Evolutionary conservation across 768 basidiomycete species (phyloP).

Genomic region (Favolaschia claudopus): DNA sequence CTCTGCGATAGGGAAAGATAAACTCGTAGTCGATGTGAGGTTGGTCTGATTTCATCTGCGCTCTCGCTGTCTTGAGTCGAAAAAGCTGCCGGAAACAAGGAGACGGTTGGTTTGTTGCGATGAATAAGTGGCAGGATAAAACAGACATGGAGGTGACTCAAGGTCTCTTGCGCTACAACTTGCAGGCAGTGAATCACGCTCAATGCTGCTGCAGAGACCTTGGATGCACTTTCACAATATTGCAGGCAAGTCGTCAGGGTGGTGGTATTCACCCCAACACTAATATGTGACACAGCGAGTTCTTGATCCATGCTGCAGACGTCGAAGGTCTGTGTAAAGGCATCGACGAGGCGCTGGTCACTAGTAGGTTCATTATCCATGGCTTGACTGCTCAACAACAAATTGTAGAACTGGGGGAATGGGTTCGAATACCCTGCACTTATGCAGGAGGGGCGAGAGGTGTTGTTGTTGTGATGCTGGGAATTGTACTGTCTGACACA

Average conservation of each 20-base stretch:
- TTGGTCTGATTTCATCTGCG: slow-evolving; percentile 40
- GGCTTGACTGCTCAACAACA: slow-evolving; percentile 4
- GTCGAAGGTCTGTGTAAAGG: slow-evolving; percentile 98
- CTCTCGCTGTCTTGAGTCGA: not conserved
- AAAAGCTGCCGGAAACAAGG: slow-evolving; percentile 83
- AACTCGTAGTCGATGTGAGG: slow-evolving; percentile 95
- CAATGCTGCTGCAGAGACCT: slow-evolving; percentile 61
- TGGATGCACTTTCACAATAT: slow-evolving; percentile 77
- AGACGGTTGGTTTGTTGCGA: slow-evolving; percentile 90
- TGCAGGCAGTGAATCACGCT: not conserved
- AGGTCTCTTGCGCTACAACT: slow-evolving; percentile 59
- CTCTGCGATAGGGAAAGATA: slow-evolving; percentile 77
- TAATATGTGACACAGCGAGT: slow-evolving; percentile 69
- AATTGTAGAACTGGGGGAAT: slow-evolving; percentile 81
- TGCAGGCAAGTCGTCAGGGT: slow-evolving; percentile 68
- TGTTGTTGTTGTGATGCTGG: slow-evolving; percentile 40
- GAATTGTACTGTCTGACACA: not conserved
- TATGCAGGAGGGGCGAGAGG: slow-evolving; percentile 97
- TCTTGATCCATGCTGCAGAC: slow-evolving; percentile 97
- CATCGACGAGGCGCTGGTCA: slow-evolving; percentile 89
- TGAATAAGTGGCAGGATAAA: slow-evolving; percentile 98
- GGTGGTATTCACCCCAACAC: not conserved
- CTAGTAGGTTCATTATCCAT: slow-evolving; percentile 55
- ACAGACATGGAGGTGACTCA: slow-evolving; percentile 92
- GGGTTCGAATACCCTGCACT: slow-evolving; percentile 91